Conservation (phyloP, 352 stramenopile genomes). For the Phytophthora melonis region DNA sequence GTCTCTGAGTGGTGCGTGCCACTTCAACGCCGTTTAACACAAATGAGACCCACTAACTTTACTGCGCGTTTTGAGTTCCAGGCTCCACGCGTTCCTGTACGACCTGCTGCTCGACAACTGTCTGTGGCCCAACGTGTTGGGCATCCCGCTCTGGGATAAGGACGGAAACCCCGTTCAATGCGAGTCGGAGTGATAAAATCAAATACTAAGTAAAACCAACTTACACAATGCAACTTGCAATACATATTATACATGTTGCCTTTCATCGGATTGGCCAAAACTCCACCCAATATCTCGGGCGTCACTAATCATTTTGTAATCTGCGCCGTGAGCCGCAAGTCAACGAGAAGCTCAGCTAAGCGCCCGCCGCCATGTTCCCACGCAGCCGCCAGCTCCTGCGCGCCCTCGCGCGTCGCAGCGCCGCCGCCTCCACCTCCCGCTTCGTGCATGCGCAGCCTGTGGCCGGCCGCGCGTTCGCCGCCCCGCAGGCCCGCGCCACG, state of each 20-base stretch:
- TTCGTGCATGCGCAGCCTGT: constrained; percentile 26
- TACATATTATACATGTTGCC: background rate
- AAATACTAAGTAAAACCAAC: no score
- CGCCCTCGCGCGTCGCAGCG: constrained; percentile 34
- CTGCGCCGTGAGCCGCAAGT: constrained; percentile 13
- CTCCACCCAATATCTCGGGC: background rate
- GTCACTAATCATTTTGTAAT: constrained; percentile 25
- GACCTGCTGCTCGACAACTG: constrained; percentile 82
- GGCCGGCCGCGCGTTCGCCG: background rate
- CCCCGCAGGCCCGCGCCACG: background rate
- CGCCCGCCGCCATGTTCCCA: constrained; percentile 31
- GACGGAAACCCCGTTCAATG: constrained; percentile 27
- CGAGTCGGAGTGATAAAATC: background rate
- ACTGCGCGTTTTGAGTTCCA: constrained; percentile 16
- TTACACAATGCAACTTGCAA: background rate
- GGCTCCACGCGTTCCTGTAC: constrained; percentile 81
- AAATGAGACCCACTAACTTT: constrained; percentile 10
- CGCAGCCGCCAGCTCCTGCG: constrained; percentile 40
- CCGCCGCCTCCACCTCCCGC: constrained; percentile 14
- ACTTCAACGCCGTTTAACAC: constrained; percentile 5
- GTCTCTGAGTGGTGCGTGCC: constrained; percentile 75
- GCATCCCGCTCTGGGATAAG: constrained; percentile 80
- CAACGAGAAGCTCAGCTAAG: background rate
- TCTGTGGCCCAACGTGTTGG: constrained; percentile 77
- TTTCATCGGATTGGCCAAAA: constrained; percentile 14